phyloP scores from a whole-genome alignment of 2,329 filamentous ascomycete genomes.

The Cladosporium sp. region DNA sequence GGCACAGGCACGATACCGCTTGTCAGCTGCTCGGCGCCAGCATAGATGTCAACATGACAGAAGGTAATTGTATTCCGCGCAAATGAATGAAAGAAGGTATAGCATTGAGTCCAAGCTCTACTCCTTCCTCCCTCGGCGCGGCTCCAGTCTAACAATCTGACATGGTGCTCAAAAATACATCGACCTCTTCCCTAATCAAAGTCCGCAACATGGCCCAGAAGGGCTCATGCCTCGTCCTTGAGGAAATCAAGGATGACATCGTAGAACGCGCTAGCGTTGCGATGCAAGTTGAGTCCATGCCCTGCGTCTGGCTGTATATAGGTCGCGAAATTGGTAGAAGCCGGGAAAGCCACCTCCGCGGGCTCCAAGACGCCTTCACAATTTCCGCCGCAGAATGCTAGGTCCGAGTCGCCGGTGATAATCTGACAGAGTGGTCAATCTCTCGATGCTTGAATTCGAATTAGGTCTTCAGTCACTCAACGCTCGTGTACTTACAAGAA shows the following conservation, averaged over 20 bases:
- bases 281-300: conserved; percentile 39
- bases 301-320: conserved; percentile 41
- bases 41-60: too few relatives aligned
- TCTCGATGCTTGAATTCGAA: not conserved
- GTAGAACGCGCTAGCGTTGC: conserved; percentile 32
- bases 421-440: conserved; percentile 26
- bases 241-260: not conserved
- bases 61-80: not conserved
- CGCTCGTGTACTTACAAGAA: conserved; percentile 22
- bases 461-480: not conserved
- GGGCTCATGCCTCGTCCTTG: not conserved
- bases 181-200: not conserved
- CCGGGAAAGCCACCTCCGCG: conserved; percentile 31
- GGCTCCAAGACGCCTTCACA: conserved; percentile 35
- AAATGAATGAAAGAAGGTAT: not conserved
- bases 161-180: not conserved
- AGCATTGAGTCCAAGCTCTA: not conserved
- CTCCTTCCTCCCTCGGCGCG: not conserved
- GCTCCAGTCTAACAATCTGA: not conserved
- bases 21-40: not conserved
- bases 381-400: conserved; percentile 39
- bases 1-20: not conserved
- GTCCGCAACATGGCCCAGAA: too few relatives aligned
- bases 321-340: conserved; percentile 31
- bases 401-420: conserved; percentile 32